Conservation (phyloP, 257 asterid genomes). For the Scutellaria minor region DNA sequence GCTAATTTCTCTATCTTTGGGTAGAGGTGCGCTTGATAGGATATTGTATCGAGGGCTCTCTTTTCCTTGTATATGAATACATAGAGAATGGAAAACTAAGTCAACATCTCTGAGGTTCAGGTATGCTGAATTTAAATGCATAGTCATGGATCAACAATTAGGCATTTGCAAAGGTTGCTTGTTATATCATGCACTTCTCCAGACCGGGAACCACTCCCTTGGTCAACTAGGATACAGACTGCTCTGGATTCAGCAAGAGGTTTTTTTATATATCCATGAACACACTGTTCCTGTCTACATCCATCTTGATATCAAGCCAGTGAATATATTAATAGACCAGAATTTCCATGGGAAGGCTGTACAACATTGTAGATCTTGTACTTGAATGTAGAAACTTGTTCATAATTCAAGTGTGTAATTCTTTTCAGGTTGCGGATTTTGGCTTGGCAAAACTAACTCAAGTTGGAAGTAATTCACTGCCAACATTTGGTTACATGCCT, state of each 20-base stretch:
- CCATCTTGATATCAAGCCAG: constrained; percentile 96
- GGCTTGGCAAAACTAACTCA: constrained; percentile 92
- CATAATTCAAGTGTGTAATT: constrained; percentile 19
- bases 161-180: constrained; percentile 25
- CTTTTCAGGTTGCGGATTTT: constrained; percentile 94
- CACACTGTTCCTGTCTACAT: constrained; percentile 95
- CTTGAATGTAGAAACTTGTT: constrained; percentile 29
- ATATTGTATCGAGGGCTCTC: constrained; percentile 91
- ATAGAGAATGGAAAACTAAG: constrained; percentile 92
- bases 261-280: constrained; percentile 93
- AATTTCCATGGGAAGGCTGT: constrained; percentile 87
- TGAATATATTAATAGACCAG: constrained; percentile 89
- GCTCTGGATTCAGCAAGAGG: constrained; percentile 99
- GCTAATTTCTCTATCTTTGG: constrained; percentile 30
- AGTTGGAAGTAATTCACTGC: constrained; percentile 81
- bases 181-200: constrained; percentile 38
- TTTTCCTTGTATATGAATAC: constrained; percentile 91
- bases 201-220: constrained; percentile 83
- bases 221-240: constrained; percentile 90
- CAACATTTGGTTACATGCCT: constrained; percentile 98
- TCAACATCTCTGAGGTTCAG: constrained; percentile 85
- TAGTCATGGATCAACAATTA: constrained; percentile 6
- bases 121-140: constrained; percentile 42
- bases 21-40: constrained; percentile 95
- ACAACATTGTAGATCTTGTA: constrained; percentile 27